Evolutionary conservation across 805 yeast genomes (phyloP), one percentile per base, ranked within the genome.

Genomic region (Suhomyces tanzawaensis): DNA sequence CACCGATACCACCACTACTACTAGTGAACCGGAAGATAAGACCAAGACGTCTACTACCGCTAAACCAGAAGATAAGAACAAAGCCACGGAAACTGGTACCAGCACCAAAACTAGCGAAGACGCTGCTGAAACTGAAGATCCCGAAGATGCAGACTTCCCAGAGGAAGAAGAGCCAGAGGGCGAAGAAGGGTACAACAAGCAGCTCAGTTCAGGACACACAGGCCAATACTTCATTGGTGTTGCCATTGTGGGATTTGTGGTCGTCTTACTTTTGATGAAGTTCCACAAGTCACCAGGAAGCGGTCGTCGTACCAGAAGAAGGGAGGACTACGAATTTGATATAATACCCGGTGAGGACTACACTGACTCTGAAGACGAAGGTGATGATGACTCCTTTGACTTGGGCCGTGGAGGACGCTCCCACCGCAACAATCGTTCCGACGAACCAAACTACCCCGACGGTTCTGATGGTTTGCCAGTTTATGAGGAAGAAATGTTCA

Each of bases 291-390:
- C 64, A 3, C 72, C 71, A 11, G 69, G 69, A 11, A 57, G 62
- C 39, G 52, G 64, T 12, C 49, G 61, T 23, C 60, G 77, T 41
- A 67, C 86, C 60, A 64, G 84, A 54, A 64, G 89, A 62, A 77
- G 82, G 51, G 88, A 81, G 27, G 78, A 79, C 38, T 81, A 76
- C 51, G 93, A 85, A 54, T 82, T 85, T 53, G 95, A 85, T 53
- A 79, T 84, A 32, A 85, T 85, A 31, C 83, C 81, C 14, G 82
- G 84, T 6, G 85, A 82, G 45, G 79, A 74, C 36, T 70, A 70
- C 45, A 58, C 61, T 33, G 73, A 69, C 36, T 60, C 66, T 36
- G 71, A 62, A 13, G 68, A 58, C 23, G 58, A 53, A 45, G 64
- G 43, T 14, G 52, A 51, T 26, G 46, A 42, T 14, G 71, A 64